Base-by-base conservation (phyloP, 768 basidiomycete species). In the Phanerodontia chrysosporium region DNA sequence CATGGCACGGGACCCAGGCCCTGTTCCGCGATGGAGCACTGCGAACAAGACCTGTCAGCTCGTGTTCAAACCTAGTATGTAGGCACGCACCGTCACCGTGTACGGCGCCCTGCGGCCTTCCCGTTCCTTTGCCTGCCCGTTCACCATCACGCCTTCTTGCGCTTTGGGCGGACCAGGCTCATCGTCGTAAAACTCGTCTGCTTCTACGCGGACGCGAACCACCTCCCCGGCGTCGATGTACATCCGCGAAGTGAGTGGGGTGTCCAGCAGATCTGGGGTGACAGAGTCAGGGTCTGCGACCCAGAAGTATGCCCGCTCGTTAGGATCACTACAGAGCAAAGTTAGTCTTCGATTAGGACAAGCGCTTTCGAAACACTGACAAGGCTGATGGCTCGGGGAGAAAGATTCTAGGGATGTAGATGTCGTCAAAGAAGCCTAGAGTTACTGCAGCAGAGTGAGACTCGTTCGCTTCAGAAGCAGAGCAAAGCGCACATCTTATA, bases 341-440 rank as follows among this genome's bases (percentile, higher is more conserved):
- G 9, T 27, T 45, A 54, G 48, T 54, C 32, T 39, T 13, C 29
- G 10, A 6, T 30, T 53, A 18, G 22, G 24, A 25, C 9, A 29
- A 16, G 35, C 16, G 16, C n/a, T n/a, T n/a, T 57, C 6, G 24
- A 27, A 28, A 48, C 44, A 25, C 27, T 12, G 49, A 91, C 91
- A 92, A 93, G 3, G 89, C 83, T 39, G 81, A 83, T 27, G 92
- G 89, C 65, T 88, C 83, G 1, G 95, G 95, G 5, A 98, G 83
- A 58, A 92, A 87, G 2, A 82, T 75, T 0, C 82, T 73, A 0
- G 94, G 92, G 48, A 98, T 82, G 68, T 92, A 91, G 24, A 98
- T 87, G 66, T 98, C 95, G 72, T 94, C 92, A 67, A 98, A 98
- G 77, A 98, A 98, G 21, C 88, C 90, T 18, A 97, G 72, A 22